A percentile compares a stretch with the other conserved stretches of the same genome.
These are phyloP conservation scores for Guillardia theta DNA, from an alignment of 78 protist genomes.

Conservation along the genomic window DNA sequence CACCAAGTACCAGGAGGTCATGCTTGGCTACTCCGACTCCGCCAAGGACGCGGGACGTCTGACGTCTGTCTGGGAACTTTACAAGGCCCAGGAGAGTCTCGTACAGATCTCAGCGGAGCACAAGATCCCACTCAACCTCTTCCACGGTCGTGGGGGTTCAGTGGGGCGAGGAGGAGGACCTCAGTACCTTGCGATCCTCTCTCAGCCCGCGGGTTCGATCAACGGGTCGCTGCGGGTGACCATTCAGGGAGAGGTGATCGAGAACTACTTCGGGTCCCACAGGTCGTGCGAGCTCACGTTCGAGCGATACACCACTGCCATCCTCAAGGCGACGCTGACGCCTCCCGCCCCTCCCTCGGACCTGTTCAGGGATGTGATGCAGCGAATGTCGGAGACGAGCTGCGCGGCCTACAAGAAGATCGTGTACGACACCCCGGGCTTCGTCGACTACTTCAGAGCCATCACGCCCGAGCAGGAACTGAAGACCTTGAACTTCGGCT, in stretches of 20 bases:
- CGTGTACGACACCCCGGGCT: conserved; percentile 55
- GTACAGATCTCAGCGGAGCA: conserved; percentile 40
- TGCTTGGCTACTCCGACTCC: conserved; percentile 81
- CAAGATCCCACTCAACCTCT: conserved; percentile 49
- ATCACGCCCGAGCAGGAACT: conserved; percentile 68
- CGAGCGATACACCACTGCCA: conserved; percentile 58
- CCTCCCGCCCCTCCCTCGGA: conserved; percentile 62
- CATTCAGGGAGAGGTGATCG: conserved; percentile 70
- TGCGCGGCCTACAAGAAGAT: conserved; percentile 56
- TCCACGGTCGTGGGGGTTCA: conserved; percentile 71
- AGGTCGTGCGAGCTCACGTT: conserved; percentile 52
- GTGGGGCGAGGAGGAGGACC: conserved; percentile 79
- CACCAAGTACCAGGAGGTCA: conserved; percentile 64
- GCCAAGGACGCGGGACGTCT: conserved; percentile 76
- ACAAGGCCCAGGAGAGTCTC: conserved; percentile 65
- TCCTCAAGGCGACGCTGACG: conserved; percentile 55
- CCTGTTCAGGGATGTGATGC: neutral
- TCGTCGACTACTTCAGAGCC: conserved; percentile 69
- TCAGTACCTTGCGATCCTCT: conserved; percentile 59
- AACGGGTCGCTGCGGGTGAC: conserved; percentile 64
- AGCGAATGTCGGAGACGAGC: conserved; percentile 52
- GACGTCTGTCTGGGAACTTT: conserved; percentile 64
- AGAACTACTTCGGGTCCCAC: conserved; percentile 55
- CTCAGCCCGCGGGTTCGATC: conserved; percentile 76
- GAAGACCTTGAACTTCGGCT: conserved; percentile 59